Evolutionary conservation across 1,284 basidiomycete genomes (phyloP).

Genomic region (Coniophora puteana): DNA sequence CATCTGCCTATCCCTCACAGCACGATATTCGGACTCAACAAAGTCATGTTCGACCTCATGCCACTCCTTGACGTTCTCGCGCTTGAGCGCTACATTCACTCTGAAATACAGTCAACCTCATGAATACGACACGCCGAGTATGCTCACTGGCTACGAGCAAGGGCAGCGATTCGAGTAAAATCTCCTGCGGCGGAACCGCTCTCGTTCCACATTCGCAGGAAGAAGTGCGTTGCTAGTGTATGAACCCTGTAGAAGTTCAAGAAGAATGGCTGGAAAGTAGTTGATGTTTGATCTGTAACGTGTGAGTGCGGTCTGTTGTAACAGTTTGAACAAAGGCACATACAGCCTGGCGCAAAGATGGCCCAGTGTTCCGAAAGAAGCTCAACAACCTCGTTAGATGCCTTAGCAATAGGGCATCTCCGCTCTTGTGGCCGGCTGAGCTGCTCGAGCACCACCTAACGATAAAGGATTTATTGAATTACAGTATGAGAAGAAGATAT

Average conservation of each 20-base stretch:
- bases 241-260: constrained; percentile 86
- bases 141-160: constrained; percentile 83
- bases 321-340: constrained; percentile 23
- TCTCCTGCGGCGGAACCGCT: constrained; percentile 80
- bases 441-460: constrained; percentile 80
- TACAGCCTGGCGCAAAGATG: constrained; percentile 76
- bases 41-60: constrained; percentile 86
- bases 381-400: constrained; percentile 86
- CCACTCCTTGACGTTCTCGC: constrained; percentile 80
- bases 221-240: constrained; percentile 81
- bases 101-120: constrained; percentile 31
- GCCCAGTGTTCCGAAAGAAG: constrained; percentile 86
- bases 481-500: background rate
- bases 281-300: constrained; percentile 69
- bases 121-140: constrained; percentile 6
- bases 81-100: constrained; percentile 73
- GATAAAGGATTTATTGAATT: constrained; percentile 2
- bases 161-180: constrained; percentile 77
- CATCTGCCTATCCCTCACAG: constrained; percentile 91
- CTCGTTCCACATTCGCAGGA: constrained; percentile 94
- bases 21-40: constrained; percentile 81
- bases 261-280: constrained; percentile 87
- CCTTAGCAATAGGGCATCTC: constrained; percentile 83
- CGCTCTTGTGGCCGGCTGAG: constrained; percentile 73
- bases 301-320: constrained; percentile 17